phyloP scores from a whole-genome alignment of 139 green algal genomes.

The Monoraphidium neglectum region DNA sequence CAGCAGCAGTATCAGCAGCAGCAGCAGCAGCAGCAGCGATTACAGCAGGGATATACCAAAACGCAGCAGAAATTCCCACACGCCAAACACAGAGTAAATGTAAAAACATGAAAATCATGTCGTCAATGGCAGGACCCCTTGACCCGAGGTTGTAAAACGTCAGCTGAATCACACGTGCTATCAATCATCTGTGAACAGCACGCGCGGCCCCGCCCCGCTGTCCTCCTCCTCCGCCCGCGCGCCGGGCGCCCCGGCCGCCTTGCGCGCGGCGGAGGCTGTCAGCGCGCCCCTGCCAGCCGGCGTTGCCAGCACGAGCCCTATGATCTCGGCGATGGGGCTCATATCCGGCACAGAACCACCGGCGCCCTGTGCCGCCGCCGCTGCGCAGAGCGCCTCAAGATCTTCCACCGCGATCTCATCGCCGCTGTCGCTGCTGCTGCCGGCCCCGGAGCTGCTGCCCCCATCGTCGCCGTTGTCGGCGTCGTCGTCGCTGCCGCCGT shows the following conservation, averaged over 20 bases:
- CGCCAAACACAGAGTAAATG: too few species aligned
- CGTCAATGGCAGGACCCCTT: not conserved
- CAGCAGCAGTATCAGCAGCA: not conserved
- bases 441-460: conserved; percentile 1
- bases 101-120: not conserved
- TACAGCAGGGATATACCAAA: too few species aligned
- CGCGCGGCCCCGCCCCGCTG: conserved; percentile 11
- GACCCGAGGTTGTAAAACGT: too few species aligned
- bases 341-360: too few species aligned
- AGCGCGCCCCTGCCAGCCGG: not conserved
- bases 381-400: conserved; percentile 16
- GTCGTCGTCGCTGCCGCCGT: not conserved
- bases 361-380: not conserved
- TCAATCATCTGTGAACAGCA: conserved; percentile 25
- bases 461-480: not conserved
- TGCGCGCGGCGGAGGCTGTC: not conserved
- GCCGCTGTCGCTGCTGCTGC: conserved; percentile 4
- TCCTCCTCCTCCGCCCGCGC: not conserved
- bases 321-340: conserved; percentile 20
- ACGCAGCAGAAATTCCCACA: too few species aligned
- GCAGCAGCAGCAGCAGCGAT: not conserved
- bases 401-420: conserved; percentile 30
- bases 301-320: conserved; percentile 15
- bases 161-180: too few species aligned
- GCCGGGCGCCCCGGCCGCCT: not conserved